These are phyloP conservation scores for Leucoagaricus sp. DNA, from an alignment of 1,284 basidiomycete genomes.

Conservation along the genomic window DNA sequence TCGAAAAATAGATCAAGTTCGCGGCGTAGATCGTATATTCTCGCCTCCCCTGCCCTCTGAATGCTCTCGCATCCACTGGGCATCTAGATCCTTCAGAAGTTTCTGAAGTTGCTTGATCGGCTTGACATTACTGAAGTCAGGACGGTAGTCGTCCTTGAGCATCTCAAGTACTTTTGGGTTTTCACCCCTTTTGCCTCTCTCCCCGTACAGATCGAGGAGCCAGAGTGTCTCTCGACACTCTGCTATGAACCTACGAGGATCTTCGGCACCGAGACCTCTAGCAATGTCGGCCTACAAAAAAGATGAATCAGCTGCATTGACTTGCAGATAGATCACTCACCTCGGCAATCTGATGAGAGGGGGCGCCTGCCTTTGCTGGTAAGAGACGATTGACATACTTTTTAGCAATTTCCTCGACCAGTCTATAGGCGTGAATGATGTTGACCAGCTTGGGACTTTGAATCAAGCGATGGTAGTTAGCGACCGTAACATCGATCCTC, in stretches of 20 bases:
- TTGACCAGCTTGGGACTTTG: constrained; percentile 17
- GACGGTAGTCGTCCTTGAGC: constrained; percentile 43
- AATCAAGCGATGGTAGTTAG: constrained; percentile 1
- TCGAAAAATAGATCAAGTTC: constrained; percentile 7
- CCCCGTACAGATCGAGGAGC: constrained; percentile 58
- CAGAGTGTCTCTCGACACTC: constrained; percentile 52
- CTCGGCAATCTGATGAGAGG: constrained; percentile 19
- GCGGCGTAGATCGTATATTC: constrained; percentile 4
- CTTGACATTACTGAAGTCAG: constrained; percentile 37
- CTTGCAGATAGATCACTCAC: constrained; percentile 9
- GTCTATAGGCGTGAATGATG: constrained; percentile 42
- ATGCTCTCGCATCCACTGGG: constrained; percentile 32
- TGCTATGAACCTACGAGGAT: constrained; percentile 40
- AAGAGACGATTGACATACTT: constrained; percentile 40
- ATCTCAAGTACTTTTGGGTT: constrained; percentile 52
- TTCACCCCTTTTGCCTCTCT: constrained; percentile 47
- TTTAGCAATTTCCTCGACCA: constrained; percentile 46
- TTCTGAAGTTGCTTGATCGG: constrained; percentile 50
- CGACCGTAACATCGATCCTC: constrained; percentile 13
- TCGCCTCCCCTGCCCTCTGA: constrained; percentile 14
- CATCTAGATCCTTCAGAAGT: constrained; percentile 49
- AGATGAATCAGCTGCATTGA: not conserved
- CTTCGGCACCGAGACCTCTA: constrained; percentile 48
- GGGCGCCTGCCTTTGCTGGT: constrained; percentile 29
- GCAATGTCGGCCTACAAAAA: constrained; percentile 52